phyloP scores from a whole-genome alignment of 164 flowering plant species.

The Amborella trichopoda region DNA sequence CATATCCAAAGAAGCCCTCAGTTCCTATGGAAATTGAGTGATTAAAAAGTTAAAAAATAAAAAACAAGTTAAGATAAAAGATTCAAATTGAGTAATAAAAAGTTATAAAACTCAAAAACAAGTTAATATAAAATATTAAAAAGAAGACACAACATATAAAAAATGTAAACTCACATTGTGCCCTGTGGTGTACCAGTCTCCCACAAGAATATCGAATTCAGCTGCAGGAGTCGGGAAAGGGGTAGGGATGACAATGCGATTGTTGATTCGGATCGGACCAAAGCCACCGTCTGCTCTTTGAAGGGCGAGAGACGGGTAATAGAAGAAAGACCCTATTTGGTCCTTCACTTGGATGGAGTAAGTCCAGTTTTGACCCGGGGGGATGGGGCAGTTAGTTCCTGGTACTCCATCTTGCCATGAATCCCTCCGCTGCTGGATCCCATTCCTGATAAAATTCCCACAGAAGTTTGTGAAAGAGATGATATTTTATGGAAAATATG shows the following conservation, averaged over 20 bases:
- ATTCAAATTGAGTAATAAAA: not conserved
- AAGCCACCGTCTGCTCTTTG: slow-evolving; percentile 63
- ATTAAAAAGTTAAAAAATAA: not conserved
- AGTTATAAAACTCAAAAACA: not conserved
- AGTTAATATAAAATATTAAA: not conserved
- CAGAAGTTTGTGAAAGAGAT: not conserved
- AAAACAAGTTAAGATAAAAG: not conserved
- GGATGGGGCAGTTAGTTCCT: slow-evolving; percentile 68
- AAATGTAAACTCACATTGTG: slow-evolving; percentile 19
- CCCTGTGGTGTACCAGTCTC: slow-evolving; percentile 38
- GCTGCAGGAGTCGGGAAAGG: slow-evolving; percentile 57
- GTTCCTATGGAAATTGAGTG: not conserved
- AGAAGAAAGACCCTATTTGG: slow-evolving; percentile 60
- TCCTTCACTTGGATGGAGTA: slow-evolving; percentile 55
- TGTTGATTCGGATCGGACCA: slow-evolving; percentile 63
- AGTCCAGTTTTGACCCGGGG: slow-evolving; percentile 59
- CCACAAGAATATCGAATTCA: slow-evolving; percentile 57
- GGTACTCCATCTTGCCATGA: slow-evolving; percentile 88
- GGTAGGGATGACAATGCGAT: slow-evolving; percentile 33
- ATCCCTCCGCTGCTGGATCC: slow-evolving; percentile 52
- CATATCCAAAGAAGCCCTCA: not conserved
- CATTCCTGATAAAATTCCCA: slow-evolving; percentile 35
- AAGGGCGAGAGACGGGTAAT: slow-evolving; percentile 52
- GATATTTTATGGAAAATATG: not conserved
- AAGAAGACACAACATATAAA: not conserved